Conservation (phyloP, 805 yeast genomes). For the Yamadazyma akitaensis region DNA sequence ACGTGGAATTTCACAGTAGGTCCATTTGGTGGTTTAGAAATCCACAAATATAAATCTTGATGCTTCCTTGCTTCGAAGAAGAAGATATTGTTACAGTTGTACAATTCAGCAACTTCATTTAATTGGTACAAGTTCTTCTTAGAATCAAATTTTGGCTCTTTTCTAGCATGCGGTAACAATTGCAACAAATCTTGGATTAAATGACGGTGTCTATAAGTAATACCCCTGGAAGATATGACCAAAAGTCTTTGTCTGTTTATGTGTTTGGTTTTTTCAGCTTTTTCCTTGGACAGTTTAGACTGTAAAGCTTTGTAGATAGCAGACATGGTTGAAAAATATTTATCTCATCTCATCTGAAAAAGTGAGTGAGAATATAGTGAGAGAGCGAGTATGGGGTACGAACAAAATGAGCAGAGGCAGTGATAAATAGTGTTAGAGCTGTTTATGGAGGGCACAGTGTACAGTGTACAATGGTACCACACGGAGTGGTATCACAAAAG, state of each 20-base stretch:
- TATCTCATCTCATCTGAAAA: constrained; percentile 14
- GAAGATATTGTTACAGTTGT: constrained; percentile 93
- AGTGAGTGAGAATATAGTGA: neutral
- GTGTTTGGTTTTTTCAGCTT: constrained; percentile 49
- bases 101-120: constrained; percentile 93
- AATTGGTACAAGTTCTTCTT: constrained; percentile 84
- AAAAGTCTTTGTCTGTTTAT: constrained; percentile 86
- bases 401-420: no score
- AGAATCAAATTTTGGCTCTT: constrained; percentile 93
- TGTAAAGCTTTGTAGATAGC: constrained; percentile 47
- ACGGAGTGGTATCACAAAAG: no score
- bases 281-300: constrained; percentile 44
- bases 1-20: constrained; percentile 93
- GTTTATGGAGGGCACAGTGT: no score
- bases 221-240: constrained; percentile 90
- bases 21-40: constrained; percentile 96
- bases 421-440: no score
- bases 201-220: constrained; percentile 94
- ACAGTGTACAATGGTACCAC: no score
- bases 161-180: constrained; percentile 89
- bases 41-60: constrained; percentile 90
- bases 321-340: constrained; percentile 28
- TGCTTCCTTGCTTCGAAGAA: constrained; percentile 96
- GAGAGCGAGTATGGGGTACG: neutral
- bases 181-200: constrained; percentile 75